These are phyloP conservation scores for Cruciata laevipes DNA, from an alignment of 257 asterid genomes.

Conservation along the genomic window DNA sequence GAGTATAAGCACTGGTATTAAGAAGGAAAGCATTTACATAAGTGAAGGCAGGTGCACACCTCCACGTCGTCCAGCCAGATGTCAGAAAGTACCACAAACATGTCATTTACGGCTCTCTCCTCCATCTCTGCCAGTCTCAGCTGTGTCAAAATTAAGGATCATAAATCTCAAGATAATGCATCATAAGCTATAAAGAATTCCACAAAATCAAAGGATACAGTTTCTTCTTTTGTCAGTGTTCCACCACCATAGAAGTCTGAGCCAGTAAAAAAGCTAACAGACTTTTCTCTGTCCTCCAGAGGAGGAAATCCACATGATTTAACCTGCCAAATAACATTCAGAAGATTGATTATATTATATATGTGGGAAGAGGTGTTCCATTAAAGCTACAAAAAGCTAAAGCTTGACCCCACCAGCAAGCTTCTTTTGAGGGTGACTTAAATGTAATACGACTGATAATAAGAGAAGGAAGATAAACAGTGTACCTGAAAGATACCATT, in stretches of 20 bases:
- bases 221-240: constrained; percentile 77
- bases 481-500: constrained; percentile 78
- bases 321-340: constrained; percentile 46
- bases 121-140: constrained; percentile 75
- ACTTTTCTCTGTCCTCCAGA: constrained; percentile 77
- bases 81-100: constrained; percentile 91
- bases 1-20: constrained; percentile 25
- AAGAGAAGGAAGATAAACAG: not conserved
- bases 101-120: constrained; percentile 78
- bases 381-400: not conserved
- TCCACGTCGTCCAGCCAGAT: constrained; percentile 83
- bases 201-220: constrained; percentile 52
- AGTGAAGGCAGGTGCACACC: constrained; percentile 42
- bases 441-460: not conserved
- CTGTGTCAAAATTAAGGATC: constrained; percentile 49
- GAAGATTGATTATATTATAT: constrained; percentile 12
- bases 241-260: constrained; percentile 86
- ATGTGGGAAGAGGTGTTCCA: not conserved
- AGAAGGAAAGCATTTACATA: constrained; percentile 11
- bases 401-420: not conserved
- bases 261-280: constrained; percentile 48
- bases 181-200: not conserved
- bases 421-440: not conserved
- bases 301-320: constrained; percentile 92
- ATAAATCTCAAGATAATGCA: not conserved